A percentile compares a stretch with the other conserved stretches of the same genome.
Evolutionary conservation across 148 eudicot genomes (phyloP).

Genomic region (Nepenthes mirabilis): DNA sequence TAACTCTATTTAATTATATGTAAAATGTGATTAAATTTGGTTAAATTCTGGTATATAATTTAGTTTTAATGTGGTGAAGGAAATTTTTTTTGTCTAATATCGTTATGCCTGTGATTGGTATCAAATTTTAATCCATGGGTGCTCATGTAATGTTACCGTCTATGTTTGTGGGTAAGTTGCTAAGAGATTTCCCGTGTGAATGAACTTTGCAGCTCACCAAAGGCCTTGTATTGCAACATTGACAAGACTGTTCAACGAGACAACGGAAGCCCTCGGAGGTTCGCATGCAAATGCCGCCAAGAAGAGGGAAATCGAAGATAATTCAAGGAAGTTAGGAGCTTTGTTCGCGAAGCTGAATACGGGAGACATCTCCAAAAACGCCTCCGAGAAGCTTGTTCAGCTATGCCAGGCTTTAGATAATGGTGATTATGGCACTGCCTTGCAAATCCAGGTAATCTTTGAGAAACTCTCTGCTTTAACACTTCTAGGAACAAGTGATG

Average conservation of each 20-base stretch:
- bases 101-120: too few species aligned
- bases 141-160: not conserved
- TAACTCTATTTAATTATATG: too few species aligned
- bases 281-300: conserved; percentile 59
- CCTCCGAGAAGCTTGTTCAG: conserved; percentile 78
- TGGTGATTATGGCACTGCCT: conserved; percentile 72
- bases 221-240: conserved; percentile 74
- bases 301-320: conserved; percentile 87
- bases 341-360: conserved; percentile 75
- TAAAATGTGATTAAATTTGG: too few species aligned
- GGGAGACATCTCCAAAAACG: conserved; percentile 81
- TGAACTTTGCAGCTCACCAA: conserved; percentile 58
- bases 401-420: conserved; percentile 78
- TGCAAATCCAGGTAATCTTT: conserved; percentile 18
- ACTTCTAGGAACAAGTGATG: not conserved
- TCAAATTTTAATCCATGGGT: too few species aligned
- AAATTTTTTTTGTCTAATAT: too few species aligned
- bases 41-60: too few species aligned
- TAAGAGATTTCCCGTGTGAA: conserved; percentile 4
- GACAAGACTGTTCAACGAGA: conserved; percentile 79
- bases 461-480: not conserved
- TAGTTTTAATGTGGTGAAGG: too few species aligned
- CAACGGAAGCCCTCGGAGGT: conserved; percentile 80
- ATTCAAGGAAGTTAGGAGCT: conserved; percentile 79
- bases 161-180: not conserved